phyloP scores from a whole-genome alignment of 1,284 basidiomycete species.

The Moesziomyces globuligerus region DNA sequence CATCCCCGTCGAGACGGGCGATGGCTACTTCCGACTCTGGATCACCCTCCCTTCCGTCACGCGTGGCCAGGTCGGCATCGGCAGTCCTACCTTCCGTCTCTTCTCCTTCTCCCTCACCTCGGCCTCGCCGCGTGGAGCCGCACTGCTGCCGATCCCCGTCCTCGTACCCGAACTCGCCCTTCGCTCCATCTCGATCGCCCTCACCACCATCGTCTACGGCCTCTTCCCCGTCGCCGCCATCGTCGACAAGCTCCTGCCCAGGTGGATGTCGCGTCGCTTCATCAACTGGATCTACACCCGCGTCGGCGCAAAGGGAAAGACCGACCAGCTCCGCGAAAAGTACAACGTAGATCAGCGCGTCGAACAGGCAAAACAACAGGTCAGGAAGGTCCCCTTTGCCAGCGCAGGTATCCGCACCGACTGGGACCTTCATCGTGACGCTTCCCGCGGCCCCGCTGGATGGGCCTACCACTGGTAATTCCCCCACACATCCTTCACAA shows the following conservation, averaged over 20 bases:
- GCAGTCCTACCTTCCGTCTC: slow-evolving; percentile 52
- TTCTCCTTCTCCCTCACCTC: slow-evolving; percentile 56
- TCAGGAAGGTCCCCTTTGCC: slow-evolving; percentile 54
- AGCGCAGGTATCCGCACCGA: slow-evolving; percentile 54
- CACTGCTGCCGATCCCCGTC: slow-evolving; percentile 52
- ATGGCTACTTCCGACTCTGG: slow-evolving; percentile 57
- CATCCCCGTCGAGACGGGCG: slow-evolving; percentile 49
- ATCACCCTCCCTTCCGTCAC: slow-evolving; percentile 35
- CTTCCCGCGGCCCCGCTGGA: slow-evolving; percentile 35
- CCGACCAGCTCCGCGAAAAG: slow-evolving; percentile 37
- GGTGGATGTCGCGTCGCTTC: slow-evolving; percentile 39
- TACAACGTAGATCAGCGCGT: slow-evolving; percentile 43
- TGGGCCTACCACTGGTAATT: slow-evolving; percentile 46
- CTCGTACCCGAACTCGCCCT: slow-evolving; percentile 53
- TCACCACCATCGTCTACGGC: slow-evolving; percentile 48
- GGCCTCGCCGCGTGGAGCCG: slow-evolving; percentile 51
- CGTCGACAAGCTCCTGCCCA: slow-evolving; percentile 52
- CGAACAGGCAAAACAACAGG: slow-evolving; percentile 40
- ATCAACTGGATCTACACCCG: slow-evolving; percentile 48
- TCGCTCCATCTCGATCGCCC: slow-evolving; percentile 39
- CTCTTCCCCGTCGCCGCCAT: slow-evolving; percentile 55
- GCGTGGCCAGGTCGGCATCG: slow-evolving; percentile 18
- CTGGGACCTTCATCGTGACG: slow-evolving; percentile 49
- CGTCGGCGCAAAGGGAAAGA: slow-evolving; percentile 46
- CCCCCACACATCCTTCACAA: too few relatives aligned